These are phyloP conservation scores for Geosiphon pyriformis DNA, from an alignment of 192 early-diverging fungal species.

Conservation along the genomic window DNA sequence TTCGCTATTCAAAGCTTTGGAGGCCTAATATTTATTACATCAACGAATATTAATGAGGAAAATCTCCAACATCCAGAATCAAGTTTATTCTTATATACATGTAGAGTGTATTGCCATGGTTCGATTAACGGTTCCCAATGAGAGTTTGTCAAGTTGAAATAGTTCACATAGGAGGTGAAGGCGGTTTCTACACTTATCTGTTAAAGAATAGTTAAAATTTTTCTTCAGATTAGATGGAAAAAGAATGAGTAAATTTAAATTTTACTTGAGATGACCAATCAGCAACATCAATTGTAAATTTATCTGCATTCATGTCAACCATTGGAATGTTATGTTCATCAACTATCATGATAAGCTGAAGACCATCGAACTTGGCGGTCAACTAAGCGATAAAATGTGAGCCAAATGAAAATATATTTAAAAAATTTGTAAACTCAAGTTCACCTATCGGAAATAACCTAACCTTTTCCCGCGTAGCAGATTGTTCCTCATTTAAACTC, in stretches of 20 bases:
- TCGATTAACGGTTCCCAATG: conserved; percentile 98
- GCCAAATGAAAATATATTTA: neutral
- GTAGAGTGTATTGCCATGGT: conserved; percentile 72
- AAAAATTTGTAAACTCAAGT: too few relatives aligned
- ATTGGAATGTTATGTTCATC: conserved; percentile 93
- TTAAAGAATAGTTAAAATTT: neutral
- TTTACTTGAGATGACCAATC: conserved; percentile 77
- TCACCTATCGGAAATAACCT: too few relatives aligned
- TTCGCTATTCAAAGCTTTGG: conserved; percentile 34
- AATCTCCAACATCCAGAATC: neutral
- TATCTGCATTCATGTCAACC: conserved; percentile 76
- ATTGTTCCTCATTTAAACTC: conserved; percentile 25
- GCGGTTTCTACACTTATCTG: conserved; percentile 57
- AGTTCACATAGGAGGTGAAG: conserved; percentile 74
- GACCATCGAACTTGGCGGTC: conserved; percentile 57
- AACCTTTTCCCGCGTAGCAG: conserved; percentile 50
- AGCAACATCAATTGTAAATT: conserved; percentile 67
- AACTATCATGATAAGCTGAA: conserved; percentile 83
- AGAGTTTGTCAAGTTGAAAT: conserved; percentile 95
- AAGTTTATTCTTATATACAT: conserved; percentile 28
- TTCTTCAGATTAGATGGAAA: neutral
- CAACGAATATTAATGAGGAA: neutral
- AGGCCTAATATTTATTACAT: conserved; percentile 14
- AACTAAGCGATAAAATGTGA: conserved; percentile 32
- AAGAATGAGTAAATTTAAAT: conserved; percentile 12